Conservation (phyloP, 2,329 filamentous ascomycete genomes). For the Ophiobolus disseminans region DNA sequence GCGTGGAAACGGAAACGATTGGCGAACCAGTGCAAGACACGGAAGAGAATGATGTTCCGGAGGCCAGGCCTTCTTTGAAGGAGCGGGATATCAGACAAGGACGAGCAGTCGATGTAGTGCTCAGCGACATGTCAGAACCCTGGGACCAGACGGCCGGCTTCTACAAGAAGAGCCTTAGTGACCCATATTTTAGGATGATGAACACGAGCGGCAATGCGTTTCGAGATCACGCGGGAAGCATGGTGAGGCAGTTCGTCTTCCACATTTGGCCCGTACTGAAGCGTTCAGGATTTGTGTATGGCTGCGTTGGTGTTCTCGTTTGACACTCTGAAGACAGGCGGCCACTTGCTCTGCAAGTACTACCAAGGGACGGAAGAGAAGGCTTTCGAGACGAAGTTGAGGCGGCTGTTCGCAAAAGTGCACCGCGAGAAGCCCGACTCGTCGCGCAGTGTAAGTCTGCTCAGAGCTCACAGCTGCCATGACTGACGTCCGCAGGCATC, state of each 20-base stretch:
- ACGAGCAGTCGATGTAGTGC: conserved; percentile 83
- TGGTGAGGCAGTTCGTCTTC: conserved; percentile 71
- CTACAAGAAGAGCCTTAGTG: conserved; percentile 88
- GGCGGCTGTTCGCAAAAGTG: conserved; percentile 79
- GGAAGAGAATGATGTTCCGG: conserved; percentile 32
- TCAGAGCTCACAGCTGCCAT: background rate
- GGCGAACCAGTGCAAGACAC: conserved; percentile 15
- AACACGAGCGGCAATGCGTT: conserved; percentile 92
- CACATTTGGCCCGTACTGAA: conserved; percentile 9
- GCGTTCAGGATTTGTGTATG: conserved; percentile 80
- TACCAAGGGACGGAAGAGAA: conserved; percentile 92
- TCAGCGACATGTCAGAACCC: conserved; percentile 99
- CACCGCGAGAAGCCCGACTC: conserved; percentile 89
- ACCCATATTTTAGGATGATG: conserved; percentile 98
- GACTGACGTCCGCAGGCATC: conserved; percentile 67
- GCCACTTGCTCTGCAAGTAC: conserved; percentile 97
- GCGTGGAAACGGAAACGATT: conserved; percentile 25
- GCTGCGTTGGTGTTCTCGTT: conserved; percentile 85
- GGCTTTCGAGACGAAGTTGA: conserved; percentile 75
- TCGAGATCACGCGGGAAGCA: conserved; percentile 89
- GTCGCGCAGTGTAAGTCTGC: conserved; percentile 74
- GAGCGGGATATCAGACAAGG: conserved; percentile 52
- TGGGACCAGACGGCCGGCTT: conserved; percentile 82
- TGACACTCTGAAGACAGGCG: conserved; percentile 80
- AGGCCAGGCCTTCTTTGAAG: conserved; percentile 35